Evolutionary conservation across 495 filamentous ascomycete genomes (phyloP).

Genomic region (Trichoderma parareesei): DNA sequence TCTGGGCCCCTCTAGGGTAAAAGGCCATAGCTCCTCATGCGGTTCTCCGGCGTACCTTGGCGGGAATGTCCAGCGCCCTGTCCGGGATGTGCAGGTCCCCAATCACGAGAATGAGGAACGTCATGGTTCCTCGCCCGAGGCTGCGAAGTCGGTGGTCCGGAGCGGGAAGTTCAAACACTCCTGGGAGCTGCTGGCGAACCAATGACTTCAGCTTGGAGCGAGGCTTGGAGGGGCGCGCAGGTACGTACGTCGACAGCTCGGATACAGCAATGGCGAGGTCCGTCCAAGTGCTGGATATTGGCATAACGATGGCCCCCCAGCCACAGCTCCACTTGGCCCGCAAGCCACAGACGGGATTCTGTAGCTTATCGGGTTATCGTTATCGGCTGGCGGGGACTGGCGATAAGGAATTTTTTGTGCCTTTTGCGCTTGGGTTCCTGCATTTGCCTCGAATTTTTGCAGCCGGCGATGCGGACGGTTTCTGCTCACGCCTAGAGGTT

Average conservation of each 20-base stretch:
- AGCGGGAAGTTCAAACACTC: neutral
- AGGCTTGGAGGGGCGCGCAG: slow-evolving; percentile 2
- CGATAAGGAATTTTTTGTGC: slow-evolving; percentile 7
- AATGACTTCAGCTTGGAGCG: neutral
- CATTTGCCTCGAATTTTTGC: neutral
- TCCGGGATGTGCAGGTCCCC: slow-evolving; percentile 95
- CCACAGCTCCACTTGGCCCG: neutral
- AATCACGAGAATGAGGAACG: slow-evolving; percentile 61
- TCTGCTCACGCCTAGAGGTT: neutral
- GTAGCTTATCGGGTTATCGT: neutral
- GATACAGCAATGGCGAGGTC: neutral
- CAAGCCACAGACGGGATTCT: neutral
- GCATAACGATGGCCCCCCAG: neutral
- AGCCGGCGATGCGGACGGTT: neutral
- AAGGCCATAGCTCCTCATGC: neutral
- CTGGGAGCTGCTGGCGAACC: slow-evolving; percentile 2
- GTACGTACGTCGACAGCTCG: slow-evolving; percentile 1
- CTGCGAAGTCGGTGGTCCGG: neutral
- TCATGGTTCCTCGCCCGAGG: slow-evolving; percentile 20
- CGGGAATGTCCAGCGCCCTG: slow-evolving; percentile 73
- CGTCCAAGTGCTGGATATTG: neutral
- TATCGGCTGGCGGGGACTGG: slow-evolving; percentile 7
- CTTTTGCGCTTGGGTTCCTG: neutral
- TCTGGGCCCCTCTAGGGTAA: neutral
- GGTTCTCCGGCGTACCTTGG: slow-evolving; percentile 52